Evolutionary conservation across 768 basidiomycete species (phyloP), one percentile per base, ranked within the genome.

Genomic region (Lanmaoa pseudosensibilis): DNA sequence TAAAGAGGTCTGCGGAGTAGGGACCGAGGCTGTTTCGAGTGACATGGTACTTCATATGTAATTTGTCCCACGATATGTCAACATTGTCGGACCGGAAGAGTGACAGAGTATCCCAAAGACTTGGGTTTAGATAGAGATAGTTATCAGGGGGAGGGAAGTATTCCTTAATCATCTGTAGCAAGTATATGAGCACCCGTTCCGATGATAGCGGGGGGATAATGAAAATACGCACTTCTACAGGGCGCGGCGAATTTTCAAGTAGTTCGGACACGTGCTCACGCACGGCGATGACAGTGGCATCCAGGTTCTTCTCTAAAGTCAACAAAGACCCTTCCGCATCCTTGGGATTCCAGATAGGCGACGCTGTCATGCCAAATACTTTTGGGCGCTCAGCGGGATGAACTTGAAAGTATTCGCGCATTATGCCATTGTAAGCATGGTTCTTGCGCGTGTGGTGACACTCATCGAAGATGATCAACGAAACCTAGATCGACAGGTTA

Each of bases 301-400:
- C 80, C 69, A 93, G 62, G 61, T 88, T 91, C 41, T 75, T 74
- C 69, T 94, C 90, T 3, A 93, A 75, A 0, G 77, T 76, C 21
- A 75, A 66, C 19, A 95, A 73, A 3, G 89, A 88, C 23, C 80
- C 80, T 19, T 74, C 69, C 0, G 90, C 84, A 50, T 91, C 81
- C 59, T 82, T 86, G 13, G 83, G 79, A 59, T 90, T 89, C 87
- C 88, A 92, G 25, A 93, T 84, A 0, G 93, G 93, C 18, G 90
- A 93, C 0, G 94, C 94, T 0, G 94, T 95, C 86, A 96, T 89
- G 4, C 94, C 94, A 57, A 95, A 91, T n/a, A 96, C 78, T 67
- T 90, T 92, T 11, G 91, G 90, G n/a, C 87, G 77, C 19, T 74
- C 64, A 2, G 64, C 48, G 27, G 40, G 64, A 39, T 73, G 77